These are phyloP conservation scores for Suillus americanus DNA, from an alignment of 768 basidiomycete genomes.

Conservation along the genomic window DNA sequence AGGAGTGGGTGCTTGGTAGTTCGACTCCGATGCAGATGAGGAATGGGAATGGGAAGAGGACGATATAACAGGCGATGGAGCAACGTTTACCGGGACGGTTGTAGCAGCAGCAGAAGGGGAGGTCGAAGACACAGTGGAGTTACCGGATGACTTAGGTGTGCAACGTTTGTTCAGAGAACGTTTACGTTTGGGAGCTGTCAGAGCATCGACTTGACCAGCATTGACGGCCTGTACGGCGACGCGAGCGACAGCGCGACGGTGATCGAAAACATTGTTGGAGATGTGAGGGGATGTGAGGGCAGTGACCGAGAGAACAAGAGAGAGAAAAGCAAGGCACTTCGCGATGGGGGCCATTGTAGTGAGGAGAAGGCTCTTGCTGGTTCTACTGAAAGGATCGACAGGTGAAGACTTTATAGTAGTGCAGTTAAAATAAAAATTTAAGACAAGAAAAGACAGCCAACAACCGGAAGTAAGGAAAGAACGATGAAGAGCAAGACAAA, in stretches of 20 bases:
- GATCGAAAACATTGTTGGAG: constrained; percentile 26
- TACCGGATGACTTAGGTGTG: constrained; percentile 15
- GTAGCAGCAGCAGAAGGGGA: constrained; percentile 1
- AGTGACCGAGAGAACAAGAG: constrained; percentile 39
- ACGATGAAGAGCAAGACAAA: constrained; percentile 5
- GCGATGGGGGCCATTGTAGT: constrained; percentile 35
- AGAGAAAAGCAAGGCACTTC: constrained; percentile 43
- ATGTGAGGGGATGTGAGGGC: constrained; percentile 38
- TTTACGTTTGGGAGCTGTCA: constrained; percentile 12
- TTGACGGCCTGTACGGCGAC: background rate
- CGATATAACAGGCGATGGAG: constrained; percentile 8
- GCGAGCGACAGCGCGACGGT: constrained; percentile 18
- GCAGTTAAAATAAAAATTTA: constrained; percentile 4
- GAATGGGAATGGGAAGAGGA: background rate
- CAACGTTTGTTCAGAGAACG: constrained; percentile 32
- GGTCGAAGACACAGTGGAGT: constrained; percentile 5
- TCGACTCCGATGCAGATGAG: constrained; percentile 4
- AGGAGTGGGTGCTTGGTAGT: background rate
- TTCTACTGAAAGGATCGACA: constrained; percentile 16
- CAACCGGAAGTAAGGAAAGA: constrained; percentile 4
- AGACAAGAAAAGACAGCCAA: constrained; percentile 7
- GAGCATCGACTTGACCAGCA: background rate
- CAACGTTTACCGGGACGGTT: constrained; percentile 22
- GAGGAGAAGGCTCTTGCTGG: constrained; percentile 16
- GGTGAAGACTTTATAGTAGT: constrained; percentile 16